phyloP scores from a whole-genome alignment of 352 stramenopile species.

The Phytophthora pini region DNA sequence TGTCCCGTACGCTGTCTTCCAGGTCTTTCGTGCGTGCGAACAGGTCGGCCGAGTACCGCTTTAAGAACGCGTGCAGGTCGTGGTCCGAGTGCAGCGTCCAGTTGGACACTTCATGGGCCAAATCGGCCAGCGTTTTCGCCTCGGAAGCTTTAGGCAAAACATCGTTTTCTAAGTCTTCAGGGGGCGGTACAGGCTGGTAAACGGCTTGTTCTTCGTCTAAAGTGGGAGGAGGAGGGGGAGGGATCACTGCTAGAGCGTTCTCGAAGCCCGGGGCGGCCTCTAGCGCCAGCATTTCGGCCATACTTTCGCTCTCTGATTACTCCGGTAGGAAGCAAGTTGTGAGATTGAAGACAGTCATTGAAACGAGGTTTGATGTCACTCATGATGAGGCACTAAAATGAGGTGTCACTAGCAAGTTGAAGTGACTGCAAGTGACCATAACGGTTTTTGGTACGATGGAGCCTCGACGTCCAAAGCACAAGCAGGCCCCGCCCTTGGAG shows the following conservation, averaged over 20 bases:
- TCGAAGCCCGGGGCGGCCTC: constrained; percentile 25
- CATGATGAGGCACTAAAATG: not conserved
- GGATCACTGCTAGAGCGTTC: constrained; percentile 27
- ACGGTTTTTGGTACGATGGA: constrained; percentile 41
- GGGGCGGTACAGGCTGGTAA: not conserved
- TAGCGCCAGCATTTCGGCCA: constrained; percentile 44
- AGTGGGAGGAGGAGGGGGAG: constrained; percentile 23
- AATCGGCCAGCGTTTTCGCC: constrained; percentile 50
- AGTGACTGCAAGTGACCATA: constrained; percentile 4
- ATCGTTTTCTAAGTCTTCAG: constrained; percentile 2
- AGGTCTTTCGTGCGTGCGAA: constrained; percentile 74
- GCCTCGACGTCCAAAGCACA: constrained; percentile 67
- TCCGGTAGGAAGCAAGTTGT: constrained; percentile 18
- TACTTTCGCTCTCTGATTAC: constrained; percentile 31
- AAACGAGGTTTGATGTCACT: not conserved
- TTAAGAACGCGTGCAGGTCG: constrained; percentile 72
- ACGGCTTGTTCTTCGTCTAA: constrained; percentile 4
- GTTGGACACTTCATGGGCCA: constrained; percentile 52
- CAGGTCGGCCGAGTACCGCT: constrained; percentile 65
- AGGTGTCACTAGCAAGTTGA: constrained; percentile 5
- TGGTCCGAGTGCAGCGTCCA: constrained; percentile 85
- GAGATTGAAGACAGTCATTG: constrained; percentile 19
- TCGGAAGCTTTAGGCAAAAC: constrained; percentile 16
- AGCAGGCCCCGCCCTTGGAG: constrained; percentile 62
- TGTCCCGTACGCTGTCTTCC: constrained; percentile 73